phyloP scores from a whole-genome alignment of 108 stramenopile genomes.

The Pseudonitzschia multiseries region DNA sequence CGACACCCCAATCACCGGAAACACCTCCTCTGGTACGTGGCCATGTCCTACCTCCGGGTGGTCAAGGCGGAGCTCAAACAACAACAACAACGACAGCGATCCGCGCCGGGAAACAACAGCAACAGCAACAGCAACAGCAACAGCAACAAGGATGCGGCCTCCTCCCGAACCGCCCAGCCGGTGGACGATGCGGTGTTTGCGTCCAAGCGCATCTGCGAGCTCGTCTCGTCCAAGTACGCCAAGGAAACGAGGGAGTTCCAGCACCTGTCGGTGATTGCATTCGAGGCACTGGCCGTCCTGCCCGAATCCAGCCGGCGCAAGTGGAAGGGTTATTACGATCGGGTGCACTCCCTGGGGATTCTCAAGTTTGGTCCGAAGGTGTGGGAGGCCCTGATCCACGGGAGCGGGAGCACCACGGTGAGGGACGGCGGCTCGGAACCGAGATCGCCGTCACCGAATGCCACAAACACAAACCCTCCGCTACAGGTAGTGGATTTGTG shows the following conservation, averaged over 20 bases:
- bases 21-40: conserved; percentile 19
- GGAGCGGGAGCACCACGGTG: neutral
- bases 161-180: neutral
- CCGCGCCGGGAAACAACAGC: neutral
- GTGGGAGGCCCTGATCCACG: conserved; percentile 14
- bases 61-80: neutral
- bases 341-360: conserved; percentile 19
- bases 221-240: conserved; percentile 12
- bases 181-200: conserved; percentile 2
- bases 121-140: neutral
- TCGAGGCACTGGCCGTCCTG: conserved; percentile 19
- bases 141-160: neutral
- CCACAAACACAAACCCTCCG: too few relatives aligned
- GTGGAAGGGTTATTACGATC: conserved; percentile 20
- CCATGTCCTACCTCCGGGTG: conserved; percentile 23
- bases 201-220: conserved; percentile 21
- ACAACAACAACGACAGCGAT: neutral
- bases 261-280: conserved; percentile 18
- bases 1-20: conserved; percentile 16
- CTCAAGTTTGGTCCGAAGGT: conserved; percentile 31
- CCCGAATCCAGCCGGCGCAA: neutral
- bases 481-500: neutral
- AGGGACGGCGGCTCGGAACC: too few relatives aligned
- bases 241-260: conserved; percentile 11
- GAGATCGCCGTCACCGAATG: too few relatives aligned